Evolutionary conservation across 2,329 filamentous ascomycete genomes (phyloP).

Genomic region (Emydomyces testavorans): DNA sequence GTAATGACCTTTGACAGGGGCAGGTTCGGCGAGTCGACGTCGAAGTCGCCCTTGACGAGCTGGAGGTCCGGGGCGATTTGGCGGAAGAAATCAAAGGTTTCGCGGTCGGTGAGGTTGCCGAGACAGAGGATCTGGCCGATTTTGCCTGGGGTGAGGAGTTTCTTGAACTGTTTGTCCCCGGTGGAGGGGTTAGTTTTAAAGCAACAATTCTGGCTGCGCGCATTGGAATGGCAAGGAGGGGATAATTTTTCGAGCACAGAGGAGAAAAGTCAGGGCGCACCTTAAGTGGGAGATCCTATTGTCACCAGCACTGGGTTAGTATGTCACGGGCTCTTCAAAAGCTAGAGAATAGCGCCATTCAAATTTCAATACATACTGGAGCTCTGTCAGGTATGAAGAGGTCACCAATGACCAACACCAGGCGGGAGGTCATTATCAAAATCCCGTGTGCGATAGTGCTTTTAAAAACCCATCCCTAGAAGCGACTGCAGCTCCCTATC

Average conservation of each 20-base stretch:
- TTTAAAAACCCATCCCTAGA: slow-evolving; percentile 11
- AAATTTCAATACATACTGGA: slow-evolving; percentile 43
- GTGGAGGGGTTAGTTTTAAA: background rate
- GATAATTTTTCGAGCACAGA: too few relatives aligned
- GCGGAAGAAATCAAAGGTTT: slow-evolving; percentile 69
- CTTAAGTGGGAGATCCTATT: slow-evolving; percentile 71
- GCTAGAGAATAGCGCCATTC: background rate
- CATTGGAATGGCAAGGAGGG: background rate
- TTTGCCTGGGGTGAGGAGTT: slow-evolving; percentile 71
- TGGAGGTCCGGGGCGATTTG: slow-evolving; percentile 61
- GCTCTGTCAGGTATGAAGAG: slow-evolving; percentile 88
- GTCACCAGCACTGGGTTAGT: background rate
- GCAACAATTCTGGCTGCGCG: background rate
- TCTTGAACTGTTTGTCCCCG: slow-evolving; percentile 56
- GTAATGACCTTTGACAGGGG: slow-evolving; percentile 58
- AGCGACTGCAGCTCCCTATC: background rate
- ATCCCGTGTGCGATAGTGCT: background rate
- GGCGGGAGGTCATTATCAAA: slow-evolving; percentile 59
- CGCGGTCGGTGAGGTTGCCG: slow-evolving; percentile 67
- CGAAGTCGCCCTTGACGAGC: slow-evolving; percentile 59
- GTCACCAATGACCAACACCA: slow-evolving; percentile 85
- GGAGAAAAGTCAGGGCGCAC: too few relatives aligned
- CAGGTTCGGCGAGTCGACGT: slow-evolving; percentile 54
- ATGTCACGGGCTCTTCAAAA: background rate
- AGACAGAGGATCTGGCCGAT: slow-evolving; percentile 72